These are phyloP conservation scores for Platanthera guangdongensis DNA, from an alignment of 106 monocot genomes.

Conservation along the genomic window DNA sequence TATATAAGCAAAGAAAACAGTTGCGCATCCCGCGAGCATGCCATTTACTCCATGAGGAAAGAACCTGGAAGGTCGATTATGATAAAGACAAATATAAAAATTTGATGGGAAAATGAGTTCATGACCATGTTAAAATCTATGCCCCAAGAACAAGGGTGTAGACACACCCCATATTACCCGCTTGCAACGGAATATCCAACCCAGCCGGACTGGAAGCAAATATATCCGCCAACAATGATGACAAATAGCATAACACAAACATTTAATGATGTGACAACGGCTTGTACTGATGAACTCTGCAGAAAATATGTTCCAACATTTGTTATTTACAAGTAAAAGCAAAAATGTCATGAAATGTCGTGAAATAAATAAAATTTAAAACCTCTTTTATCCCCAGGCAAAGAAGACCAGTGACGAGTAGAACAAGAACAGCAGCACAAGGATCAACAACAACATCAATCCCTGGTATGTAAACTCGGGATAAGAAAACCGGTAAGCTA, in stretches of 20 bases:
- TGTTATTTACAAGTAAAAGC: not conserved
- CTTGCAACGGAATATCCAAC: constrained; percentile 62
- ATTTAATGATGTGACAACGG: constrained; percentile 63
- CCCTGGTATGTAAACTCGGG: constrained; percentile 59
- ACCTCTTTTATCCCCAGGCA: constrained; percentile 98
- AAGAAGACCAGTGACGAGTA: constrained; percentile 63
- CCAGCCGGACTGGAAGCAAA: constrained; percentile 93
- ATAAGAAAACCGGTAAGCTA: constrained; percentile 65
- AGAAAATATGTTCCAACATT: constrained; percentile 8
- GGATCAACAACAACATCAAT: constrained; percentile 82
- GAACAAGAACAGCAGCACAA: constrained; percentile 75
- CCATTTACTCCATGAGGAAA: constrained; percentile 93
- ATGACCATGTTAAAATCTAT: not conserved
- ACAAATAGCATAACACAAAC: constrained; percentile 88
- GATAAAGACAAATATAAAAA: not conserved
- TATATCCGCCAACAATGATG: constrained; percentile 83
- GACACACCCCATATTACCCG: constrained; percentile 43
- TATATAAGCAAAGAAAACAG: constrained; percentile 92
- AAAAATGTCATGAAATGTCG: not conserved
- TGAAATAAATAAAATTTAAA: constrained; percentile 10
- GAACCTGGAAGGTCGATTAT: constrained; percentile 44
- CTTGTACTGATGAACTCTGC: constrained; percentile 81
- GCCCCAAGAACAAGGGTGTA: not conserved
- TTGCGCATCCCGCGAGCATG: constrained; percentile 89
- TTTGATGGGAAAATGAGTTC: not conserved